Base-by-base conservation (phyloP, 2,329 filamentous ascomycete species). In the Colletotrichum ledebouriae region DNA sequence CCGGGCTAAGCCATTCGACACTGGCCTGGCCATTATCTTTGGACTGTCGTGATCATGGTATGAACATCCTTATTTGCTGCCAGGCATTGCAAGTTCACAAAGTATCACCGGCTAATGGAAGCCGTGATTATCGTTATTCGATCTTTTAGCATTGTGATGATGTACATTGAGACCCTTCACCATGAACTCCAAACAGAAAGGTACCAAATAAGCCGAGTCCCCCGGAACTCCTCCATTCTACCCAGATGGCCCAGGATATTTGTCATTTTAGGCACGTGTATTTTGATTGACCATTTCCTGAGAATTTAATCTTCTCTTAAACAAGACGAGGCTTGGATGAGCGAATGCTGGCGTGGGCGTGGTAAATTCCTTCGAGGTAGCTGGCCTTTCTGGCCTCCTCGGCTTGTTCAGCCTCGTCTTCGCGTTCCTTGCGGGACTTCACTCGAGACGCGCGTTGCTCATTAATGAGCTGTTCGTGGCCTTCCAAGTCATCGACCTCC, bases 321-420 rank as follows among this genome's bases (percentile, higher is more conserved):
- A 29, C 49, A 41, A 25, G 47, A 13, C 52, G 52, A 44, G 64
- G 33, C 56, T 66, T 69, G 49, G 66, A 65, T 20, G 62, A 44
- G 6, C 55, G 61, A 33, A 69, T 49, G 42, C 61, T 69, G 13
- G 62, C 44, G 15, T 66, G 66, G 20, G 62, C 66, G 37, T 59
- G 57, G 34, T 69, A 69, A 44, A 69, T 69, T 10, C 53, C 41
- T n/a, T 69, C 66, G 15, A 69, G 66, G 37, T 69, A 69, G 41
- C 57, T 69, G 41, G 61, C 50, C 49, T 65, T 65, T 37, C 56
- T 69, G 49, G 62, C 62, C 56, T 65, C 56, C 37, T 69, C 66
- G 49, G 66, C 55, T 49, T 37, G 50, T 20, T 69, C 66, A 7
- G 49, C 57, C 44, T 69, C 67, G 10, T 67, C 67, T n/a, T 67